phyloP scores from a whole-genome alignment of 2,329 filamentous ascomycete species.

The Hawksworthiomyces lignivorus region DNA sequence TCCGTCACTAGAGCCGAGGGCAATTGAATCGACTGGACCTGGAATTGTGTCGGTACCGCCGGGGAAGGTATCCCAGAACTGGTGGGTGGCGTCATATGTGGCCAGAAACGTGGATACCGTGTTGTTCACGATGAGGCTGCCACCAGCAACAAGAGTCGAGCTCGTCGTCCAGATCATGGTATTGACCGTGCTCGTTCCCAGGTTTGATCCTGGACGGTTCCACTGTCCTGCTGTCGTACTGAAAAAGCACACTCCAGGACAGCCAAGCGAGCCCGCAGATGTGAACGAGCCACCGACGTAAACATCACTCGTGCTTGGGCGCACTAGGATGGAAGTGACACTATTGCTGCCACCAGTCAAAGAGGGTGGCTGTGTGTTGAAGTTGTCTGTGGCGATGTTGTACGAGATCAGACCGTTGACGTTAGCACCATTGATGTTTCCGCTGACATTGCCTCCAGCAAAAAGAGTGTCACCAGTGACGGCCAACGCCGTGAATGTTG shows the following conservation, averaged over 20 bases:
- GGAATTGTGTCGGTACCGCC: slow-evolving; percentile 56
- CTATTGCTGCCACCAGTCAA: slow-evolving; percentile 61
- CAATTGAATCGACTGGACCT: slow-evolving; percentile 70
- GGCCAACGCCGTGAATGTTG: slow-evolving; percentile 66
- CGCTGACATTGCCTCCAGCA: slow-evolving; percentile 73
- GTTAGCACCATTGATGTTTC: slow-evolving; percentile 52
- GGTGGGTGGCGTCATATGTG: slow-evolving; percentile 60
- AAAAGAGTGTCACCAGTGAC: slow-evolving; percentile 63
- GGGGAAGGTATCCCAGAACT: slow-evolving; percentile 59
- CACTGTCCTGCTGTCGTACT: slow-evolving; percentile 65
- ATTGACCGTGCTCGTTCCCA: slow-evolving; percentile 67
- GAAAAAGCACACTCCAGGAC: slow-evolving; percentile 75
- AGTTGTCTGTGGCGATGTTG: slow-evolving; percentile 59
- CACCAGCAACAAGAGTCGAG: slow-evolving; percentile 66
- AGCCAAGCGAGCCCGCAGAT: slow-evolving; percentile 75
- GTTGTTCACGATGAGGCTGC: slow-evolving; percentile 62
- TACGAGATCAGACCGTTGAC: slow-evolving; percentile 75
- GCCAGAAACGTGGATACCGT: slow-evolving; percentile 58
- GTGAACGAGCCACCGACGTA: slow-evolving; percentile 82
- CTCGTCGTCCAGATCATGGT: slow-evolving; percentile 69
- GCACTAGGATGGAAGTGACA: slow-evolving; percentile 69
- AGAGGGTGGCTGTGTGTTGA: slow-evolving; percentile 65
- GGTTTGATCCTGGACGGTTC: slow-evolving; percentile 66
- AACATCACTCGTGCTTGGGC: slow-evolving; percentile 63
- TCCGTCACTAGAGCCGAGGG: slow-evolving; percentile 63